phyloP scores from a whole-genome alignment of 2,329 filamentous ascomycete species.

The Fusarium sp. region DNA sequence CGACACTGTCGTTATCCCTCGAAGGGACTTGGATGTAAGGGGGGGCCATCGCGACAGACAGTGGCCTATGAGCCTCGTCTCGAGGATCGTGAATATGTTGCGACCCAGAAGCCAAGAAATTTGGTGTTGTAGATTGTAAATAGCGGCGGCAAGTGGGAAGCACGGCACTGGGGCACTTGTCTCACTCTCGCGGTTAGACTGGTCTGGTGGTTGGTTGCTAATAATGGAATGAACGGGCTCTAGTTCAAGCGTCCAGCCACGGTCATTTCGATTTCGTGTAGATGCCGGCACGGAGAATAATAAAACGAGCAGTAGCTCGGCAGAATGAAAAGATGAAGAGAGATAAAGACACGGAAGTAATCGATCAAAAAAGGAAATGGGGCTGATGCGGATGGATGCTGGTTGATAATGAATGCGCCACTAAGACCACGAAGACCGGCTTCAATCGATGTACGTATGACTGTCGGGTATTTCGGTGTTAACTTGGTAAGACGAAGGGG shows the following conservation, averaged over 20 bases:
- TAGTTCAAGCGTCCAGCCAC: constrained; percentile 40
- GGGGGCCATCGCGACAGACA: constrained; percentile 62
- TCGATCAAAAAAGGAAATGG: constrained; percentile 23
- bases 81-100: constrained; percentile 53
- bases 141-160: constrained; percentile 18
- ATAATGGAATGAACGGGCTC: constrained; percentile 34
- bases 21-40: constrained; percentile 63
- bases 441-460: constrained; percentile 31
- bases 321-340: constrained; percentile 26
- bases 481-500: constrained; percentile 23
- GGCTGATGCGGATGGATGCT: constrained; percentile 32
- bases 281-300: constrained; percentile 11
- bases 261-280: constrained; percentile 42
- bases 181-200: constrained; percentile 37
- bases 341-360: constrained; percentile 1
- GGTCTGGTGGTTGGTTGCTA: constrained; percentile 35
- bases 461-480: constrained; percentile 25
- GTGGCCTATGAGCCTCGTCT: constrained; percentile 38
- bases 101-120: constrained; percentile 27
- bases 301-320: constrained; percentile 31
- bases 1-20: constrained; percentile 55
- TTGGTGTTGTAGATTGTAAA: constrained; percentile 25
- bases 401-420: constrained; percentile 21
- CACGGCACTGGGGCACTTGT: constrained; percentile 8
- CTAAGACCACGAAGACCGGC: constrained; percentile 44